Percentiles rank a stretch among this genome's conserved stretches.
phyloP scores from a whole-genome alignment of 352 stramenopile species.

The Thalassiosira livingstoniorum region DNA sequence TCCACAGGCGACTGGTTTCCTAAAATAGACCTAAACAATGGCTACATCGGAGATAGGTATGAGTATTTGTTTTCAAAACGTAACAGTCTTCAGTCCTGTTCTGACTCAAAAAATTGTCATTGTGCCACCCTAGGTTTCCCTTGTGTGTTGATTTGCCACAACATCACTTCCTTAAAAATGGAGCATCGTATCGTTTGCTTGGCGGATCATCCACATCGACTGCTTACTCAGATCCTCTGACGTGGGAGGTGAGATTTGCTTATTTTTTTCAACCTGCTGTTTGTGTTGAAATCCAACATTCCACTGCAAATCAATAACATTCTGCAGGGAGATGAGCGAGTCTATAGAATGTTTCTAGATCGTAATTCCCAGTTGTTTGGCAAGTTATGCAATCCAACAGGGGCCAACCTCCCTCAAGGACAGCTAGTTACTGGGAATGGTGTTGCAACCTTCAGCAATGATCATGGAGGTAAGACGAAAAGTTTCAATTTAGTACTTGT shows the following conservation, averaged over 20 bases:
- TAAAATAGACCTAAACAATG: slow-evolving; percentile 57
- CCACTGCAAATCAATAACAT: too few species aligned
- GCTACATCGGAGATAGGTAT: background rate
- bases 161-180: slow-evolving; percentile 56
- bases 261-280: too few species aligned
- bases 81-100: background rate
- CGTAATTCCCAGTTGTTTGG: slow-evolving; percentile 38
- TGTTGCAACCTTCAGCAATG: slow-evolving; percentile 12
- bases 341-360: slow-evolving; percentile 35
- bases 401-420: background rate
- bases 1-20: slow-evolving; percentile 62
- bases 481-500: too few species aligned
- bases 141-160: slow-evolving; percentile 60
- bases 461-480: too few species aligned
- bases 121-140: slow-evolving; percentile 21
- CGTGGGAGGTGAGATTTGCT: too few species aligned
- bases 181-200: slow-evolving; percentile 55
- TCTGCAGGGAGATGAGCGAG: slow-evolving; percentile 24
- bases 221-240: too few species aligned
- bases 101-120: background rate
- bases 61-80: background rate
- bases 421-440: slow-evolving; percentile 30
- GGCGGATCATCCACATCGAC: slow-evolving; percentile 23
- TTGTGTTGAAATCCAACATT: too few species aligned
- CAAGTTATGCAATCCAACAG: slow-evolving; percentile 52